phyloP scores from a whole-genome alignment of 2,329 filamentous ascomycete genomes.

The Hortaea werneckii region DNA sequence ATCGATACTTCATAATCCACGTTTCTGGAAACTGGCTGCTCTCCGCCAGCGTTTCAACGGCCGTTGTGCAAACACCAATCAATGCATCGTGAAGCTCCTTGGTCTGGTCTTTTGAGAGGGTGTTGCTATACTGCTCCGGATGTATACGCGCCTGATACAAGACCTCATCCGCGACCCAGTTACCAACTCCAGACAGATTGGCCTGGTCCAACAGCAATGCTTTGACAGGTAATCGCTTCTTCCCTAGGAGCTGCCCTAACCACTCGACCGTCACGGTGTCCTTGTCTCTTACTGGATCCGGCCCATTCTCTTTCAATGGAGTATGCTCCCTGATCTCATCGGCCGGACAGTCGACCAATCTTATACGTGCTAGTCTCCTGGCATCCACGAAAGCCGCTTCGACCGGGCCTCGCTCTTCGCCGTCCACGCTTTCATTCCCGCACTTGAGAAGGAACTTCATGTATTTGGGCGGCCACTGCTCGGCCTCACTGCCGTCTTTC shows the following conservation, averaged over 20 bases:
- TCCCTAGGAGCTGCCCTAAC: slow-evolving; percentile 58
- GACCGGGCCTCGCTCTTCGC: slow-evolving; percentile 36
- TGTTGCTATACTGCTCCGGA: slow-evolving; percentile 85
- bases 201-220: slow-evolving; percentile 79
- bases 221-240: slow-evolving; percentile 79
- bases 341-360: slow-evolving; percentile 71
- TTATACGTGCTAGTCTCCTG: slow-evolving; percentile 66
- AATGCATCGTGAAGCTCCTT: slow-evolving; percentile 61
- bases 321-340: slow-evolving; percentile 63
- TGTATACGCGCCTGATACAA: slow-evolving; percentile 86
- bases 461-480: slow-evolving; percentile 73
- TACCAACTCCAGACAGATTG: slow-evolving; percentile 84
- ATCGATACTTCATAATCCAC: slow-evolving; percentile 52
- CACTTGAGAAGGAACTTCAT: slow-evolving; percentile 75
- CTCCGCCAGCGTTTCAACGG: slow-evolving; percentile 69
- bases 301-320: slow-evolving; percentile 83
- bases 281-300: slow-evolving; percentile 79
- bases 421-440: slow-evolving; percentile 16
- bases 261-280: slow-evolving; percentile 68
- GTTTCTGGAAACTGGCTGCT: slow-evolving; percentile 73
- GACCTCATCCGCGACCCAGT: slow-evolving; percentile 95
- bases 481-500: slow-evolving; percentile 40
- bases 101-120: slow-evolving; percentile 63
- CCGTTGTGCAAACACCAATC: slow-evolving; percentile 67
- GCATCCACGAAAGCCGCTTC: slow-evolving; percentile 74